phyloP scores from a whole-genome alignment of 768 basidiomycete species.

The Sarcomyxa edulis region DNA sequence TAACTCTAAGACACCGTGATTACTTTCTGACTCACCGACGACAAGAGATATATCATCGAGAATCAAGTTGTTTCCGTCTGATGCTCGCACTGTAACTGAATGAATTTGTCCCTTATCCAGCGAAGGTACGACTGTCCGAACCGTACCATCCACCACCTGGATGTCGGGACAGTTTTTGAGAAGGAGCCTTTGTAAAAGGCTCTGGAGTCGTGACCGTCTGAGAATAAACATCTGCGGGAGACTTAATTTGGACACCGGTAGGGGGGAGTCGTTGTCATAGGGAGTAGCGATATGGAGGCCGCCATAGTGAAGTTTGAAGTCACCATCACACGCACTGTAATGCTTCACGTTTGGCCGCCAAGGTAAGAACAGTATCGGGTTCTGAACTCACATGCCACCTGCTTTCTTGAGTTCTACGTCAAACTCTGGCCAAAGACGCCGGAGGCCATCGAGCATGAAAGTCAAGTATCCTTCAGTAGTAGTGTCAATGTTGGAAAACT shows the following conservation, averaged over 20 bases:
- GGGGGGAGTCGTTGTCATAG: no score
- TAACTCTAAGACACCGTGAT: not conserved
- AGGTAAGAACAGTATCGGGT: not conserved
- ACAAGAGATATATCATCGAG: conserved; percentile 8
- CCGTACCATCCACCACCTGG: conserved; percentile 7
- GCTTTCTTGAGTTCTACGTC: conserved; percentile 9
- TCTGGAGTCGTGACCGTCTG: no score
- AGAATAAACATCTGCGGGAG: no score
- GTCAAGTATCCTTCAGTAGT: conserved; percentile 7
- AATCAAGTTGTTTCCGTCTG: conserved; percentile 4
- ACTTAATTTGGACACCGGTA: no score
- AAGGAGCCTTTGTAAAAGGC: no score
- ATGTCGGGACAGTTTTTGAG: no score
- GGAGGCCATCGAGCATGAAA: conserved; percentile 11
- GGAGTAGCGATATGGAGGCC: conserved; percentile 7
- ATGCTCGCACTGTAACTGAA: conserved; percentile 9
- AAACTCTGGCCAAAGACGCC: conserved; percentile 15
- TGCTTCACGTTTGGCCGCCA: no score
- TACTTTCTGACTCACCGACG: not conserved
- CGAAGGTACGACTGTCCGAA: conserved; percentile 1
- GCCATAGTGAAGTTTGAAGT: conserved; percentile 11
- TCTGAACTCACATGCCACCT: conserved; percentile 12
- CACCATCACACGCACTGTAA: conserved; percentile 7
- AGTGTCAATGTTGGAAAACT: not conserved
- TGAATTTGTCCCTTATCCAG: not conserved